phyloP scores from a whole-genome alignment of 805 yeast species.

The Limtongia smithiae region DNA sequence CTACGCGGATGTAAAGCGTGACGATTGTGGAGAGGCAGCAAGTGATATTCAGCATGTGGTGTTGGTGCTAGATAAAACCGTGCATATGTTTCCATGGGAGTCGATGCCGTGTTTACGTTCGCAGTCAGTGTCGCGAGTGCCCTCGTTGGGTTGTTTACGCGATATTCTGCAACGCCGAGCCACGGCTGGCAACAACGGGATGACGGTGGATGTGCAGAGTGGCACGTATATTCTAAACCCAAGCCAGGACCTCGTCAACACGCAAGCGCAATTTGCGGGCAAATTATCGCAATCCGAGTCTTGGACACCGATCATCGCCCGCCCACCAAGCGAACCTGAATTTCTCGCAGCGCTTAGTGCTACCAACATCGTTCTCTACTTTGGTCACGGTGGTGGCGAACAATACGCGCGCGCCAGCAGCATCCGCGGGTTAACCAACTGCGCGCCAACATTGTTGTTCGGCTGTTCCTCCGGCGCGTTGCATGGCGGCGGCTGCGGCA shows the following conservation, averaged over 20 bases:
- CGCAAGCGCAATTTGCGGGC: constrained; percentile 56
- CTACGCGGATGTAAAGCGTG: constrained; percentile 13
- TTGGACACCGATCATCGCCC: constrained; percentile 56
- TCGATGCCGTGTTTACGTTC: constrained; percentile 55
- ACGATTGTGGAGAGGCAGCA: background rate
- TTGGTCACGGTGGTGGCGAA: constrained; percentile 98
- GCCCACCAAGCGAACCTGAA: constrained; percentile 55
- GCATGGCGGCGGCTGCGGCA: constrained; percentile 50
- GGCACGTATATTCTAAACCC: constrained; percentile 77
- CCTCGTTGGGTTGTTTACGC: constrained; percentile 53
- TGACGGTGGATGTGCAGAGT: constrained; percentile 9
- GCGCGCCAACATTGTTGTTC: constrained; percentile 51
- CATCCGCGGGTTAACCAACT: constrained; percentile 44
- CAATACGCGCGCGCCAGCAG: constrained; percentile 61
- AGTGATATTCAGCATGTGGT: constrained; percentile 52
- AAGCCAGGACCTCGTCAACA: constrained; percentile 64
- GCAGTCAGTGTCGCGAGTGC: constrained; percentile 68
- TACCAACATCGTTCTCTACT: constrained; percentile 60
- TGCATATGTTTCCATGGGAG: constrained; percentile 89
- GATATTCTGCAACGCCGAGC: constrained; percentile 35
- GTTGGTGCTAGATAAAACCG: constrained; percentile 61
- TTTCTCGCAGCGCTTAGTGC: constrained; percentile 45
- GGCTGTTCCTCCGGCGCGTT: constrained; percentile 90
- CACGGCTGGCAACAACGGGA: background rate
- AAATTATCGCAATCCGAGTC: constrained; percentile 29